These are phyloP conservation scores for Cryptosporidium bovis DNA, from an alignment of 169 alveolate species.

Conservation along the genomic window DNA sequence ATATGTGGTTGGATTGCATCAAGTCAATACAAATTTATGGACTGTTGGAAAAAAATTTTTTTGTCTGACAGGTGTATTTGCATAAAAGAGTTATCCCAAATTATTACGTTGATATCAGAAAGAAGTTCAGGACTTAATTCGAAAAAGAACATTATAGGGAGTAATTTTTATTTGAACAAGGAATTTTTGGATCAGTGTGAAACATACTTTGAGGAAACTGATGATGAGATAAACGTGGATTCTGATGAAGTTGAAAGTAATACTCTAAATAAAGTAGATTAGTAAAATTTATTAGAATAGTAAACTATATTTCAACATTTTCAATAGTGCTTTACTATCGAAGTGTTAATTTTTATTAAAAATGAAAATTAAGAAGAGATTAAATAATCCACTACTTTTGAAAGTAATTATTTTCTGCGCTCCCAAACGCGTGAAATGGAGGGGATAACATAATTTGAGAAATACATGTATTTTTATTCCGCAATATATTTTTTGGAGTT, in stretches of 20 bases:
- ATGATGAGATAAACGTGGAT: not conserved
- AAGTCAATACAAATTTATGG: slow-evolving; percentile 48
- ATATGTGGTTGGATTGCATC: slow-evolving; percentile 71
- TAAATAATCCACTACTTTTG: no score
- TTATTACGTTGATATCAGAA: slow-evolving; percentile 40
- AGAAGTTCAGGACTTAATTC: slow-evolving; percentile 69
- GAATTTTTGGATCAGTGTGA: slow-evolving; percentile 5
- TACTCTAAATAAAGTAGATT: not conserved
- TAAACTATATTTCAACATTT: no score
- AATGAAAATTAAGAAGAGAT: no score
- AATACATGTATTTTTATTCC: no score
- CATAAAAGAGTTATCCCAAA: slow-evolving; percentile 62
- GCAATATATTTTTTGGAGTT: no score
- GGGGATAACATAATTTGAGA: no score
- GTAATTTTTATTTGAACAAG: not conserved
- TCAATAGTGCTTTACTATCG: no score
- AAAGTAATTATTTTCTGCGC: no score
- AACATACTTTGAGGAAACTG: slow-evolving; percentile 21
- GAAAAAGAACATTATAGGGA: not conserved
- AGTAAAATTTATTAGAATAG: not conserved
- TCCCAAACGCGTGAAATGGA: no score
- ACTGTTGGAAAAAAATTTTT: slow-evolving; percentile 47
- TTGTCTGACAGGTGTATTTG: slow-evolving; percentile 42
- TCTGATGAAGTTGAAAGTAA: not conserved
- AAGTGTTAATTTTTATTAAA: no score